A percentile compares a stretch with the other conserved stretches of the same genome.
phyloP scores from a whole-genome alignment of 139 green algal genomes.

The Pseudopediastrum boryanum region DNA sequence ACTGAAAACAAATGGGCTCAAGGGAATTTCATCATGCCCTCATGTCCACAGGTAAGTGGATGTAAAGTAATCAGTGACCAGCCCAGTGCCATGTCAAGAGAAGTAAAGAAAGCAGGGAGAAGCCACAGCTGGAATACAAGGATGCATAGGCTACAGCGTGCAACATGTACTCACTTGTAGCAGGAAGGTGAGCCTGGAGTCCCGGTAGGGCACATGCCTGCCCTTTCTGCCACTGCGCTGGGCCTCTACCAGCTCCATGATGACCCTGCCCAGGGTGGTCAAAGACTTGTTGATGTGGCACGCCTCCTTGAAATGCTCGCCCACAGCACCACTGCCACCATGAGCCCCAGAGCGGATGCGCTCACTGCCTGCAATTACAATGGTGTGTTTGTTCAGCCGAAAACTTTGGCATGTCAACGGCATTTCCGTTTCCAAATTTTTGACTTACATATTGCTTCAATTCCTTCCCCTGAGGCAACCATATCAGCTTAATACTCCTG shows the following conservation, averaged over 20 bases:
- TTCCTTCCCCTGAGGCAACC: too few species aligned
- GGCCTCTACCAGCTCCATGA: slow-evolving; percentile 82
- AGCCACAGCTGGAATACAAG: neutral
- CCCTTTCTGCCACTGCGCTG: slow-evolving; percentile 47
- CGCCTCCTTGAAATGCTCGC: slow-evolving; percentile 92
- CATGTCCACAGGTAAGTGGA: neutral
- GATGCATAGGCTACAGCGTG: neutral
- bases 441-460: too few species aligned
- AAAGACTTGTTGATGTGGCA: slow-evolving; percentile 96
- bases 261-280: slow-evolving; percentile 91
- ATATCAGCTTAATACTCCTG: too few species aligned
- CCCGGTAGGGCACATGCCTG: slow-evolving; percentile 93
- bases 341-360: slow-evolving; percentile 58
- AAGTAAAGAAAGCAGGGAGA: neutral
- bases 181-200: slow-evolving; percentile 96
- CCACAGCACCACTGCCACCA: slow-evolving; percentile 73
- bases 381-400: too few species aligned
- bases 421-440: too few species aligned
- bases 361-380: slow-evolving; percentile 87
- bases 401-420: too few species aligned
- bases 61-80: neutral
- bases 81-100: neutral
- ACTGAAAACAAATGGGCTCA: too few species aligned
- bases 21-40: neutral
- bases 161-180: slow-evolving; percentile 91